phyloP scores from a whole-genome alignment of 306 rosid species.

The Glycine tomentella region DNA sequence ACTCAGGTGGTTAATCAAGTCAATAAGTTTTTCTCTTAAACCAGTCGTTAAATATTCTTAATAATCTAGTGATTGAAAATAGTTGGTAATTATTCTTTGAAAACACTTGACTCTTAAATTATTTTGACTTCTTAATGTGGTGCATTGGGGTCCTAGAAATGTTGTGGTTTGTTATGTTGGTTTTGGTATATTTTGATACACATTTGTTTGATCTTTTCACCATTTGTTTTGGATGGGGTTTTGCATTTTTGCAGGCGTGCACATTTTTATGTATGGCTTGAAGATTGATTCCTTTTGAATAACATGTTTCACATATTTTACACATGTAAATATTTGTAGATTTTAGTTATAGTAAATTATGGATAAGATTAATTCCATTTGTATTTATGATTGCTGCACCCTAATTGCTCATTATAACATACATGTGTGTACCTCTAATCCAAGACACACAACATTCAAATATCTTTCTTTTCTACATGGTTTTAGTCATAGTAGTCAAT shows the following conservation, averaged over 20 bases:
- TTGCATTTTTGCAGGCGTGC: background rate
- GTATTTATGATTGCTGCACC: no score
- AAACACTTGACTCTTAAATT: background rate
- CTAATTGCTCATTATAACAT: no score
- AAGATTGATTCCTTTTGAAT: background rate
- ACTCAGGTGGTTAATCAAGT: background rate
- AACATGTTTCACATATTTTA: no score
- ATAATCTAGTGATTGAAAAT: background rate
- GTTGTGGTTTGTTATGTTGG: background rate
- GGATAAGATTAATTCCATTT: no score
- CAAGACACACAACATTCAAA: no score
- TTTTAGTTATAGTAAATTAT: no score
- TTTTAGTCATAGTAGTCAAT: no score
- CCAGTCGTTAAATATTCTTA: background rate
- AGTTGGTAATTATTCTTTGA: background rate
- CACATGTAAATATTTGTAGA: no score
- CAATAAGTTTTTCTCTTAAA: background rate
- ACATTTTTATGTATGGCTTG: background rate
- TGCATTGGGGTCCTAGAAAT: background rate
- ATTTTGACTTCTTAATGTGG: background rate
- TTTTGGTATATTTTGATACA: slow-evolving; percentile 20
- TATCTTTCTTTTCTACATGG: no score
- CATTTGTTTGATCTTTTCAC: slow-evolving; percentile 3
- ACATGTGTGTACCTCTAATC: no score
- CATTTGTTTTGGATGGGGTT: background rate